These are phyloP conservation scores for Aspergillus persii DNA, from an alignment of 2,329 filamentous ascomycete species.

Conservation along the genomic window DNA sequence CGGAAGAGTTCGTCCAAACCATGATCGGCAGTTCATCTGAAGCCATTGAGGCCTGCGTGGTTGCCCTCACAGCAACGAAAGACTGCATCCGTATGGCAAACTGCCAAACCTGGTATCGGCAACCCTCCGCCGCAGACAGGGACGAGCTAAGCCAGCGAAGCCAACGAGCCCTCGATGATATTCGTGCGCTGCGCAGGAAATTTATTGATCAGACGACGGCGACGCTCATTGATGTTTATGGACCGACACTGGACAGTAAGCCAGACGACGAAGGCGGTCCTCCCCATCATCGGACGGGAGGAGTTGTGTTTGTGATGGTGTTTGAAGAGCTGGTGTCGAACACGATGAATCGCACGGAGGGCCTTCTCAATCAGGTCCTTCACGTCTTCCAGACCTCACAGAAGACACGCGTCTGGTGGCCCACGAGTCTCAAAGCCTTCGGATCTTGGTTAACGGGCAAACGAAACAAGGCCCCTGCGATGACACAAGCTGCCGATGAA, in stretches of 20 bases:
- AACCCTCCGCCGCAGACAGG: slow-evolving; percentile 19
- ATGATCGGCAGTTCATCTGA: slow-evolving; percentile 28
- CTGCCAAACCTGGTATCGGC: slow-evolving; percentile 26
- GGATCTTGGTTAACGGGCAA: slow-evolving; percentile 40
- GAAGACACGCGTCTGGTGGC: slow-evolving; percentile 44
- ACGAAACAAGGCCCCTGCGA: slow-evolving; percentile 23
- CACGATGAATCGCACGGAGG: slow-evolving; percentile 5
- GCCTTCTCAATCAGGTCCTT: slow-evolving; percentile 38
- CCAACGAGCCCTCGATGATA: slow-evolving; percentile 19
- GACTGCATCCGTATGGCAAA: slow-evolving; percentile 33
- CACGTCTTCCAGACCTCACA: slow-evolving; percentile 38
- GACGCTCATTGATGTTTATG: slow-evolving; percentile 30
- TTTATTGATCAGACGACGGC: slow-evolving; percentile 40
- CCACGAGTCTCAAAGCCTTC: slow-evolving; percentile 40
- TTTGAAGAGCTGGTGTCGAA: slow-evolving; percentile 45
- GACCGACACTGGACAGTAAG: neutral
- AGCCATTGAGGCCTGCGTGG: slow-evolving; percentile 28
- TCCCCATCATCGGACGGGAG: slow-evolving; percentile 30
- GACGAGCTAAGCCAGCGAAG: slow-evolving; percentile 21
- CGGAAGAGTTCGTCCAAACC: slow-evolving; percentile 31
- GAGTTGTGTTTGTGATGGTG: slow-evolving; percentile 49
- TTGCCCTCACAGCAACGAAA: slow-evolving; percentile 19
- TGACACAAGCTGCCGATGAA: slow-evolving; percentile 12
- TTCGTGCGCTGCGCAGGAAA: slow-evolving; percentile 25
- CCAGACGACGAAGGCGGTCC: slow-evolving; percentile 18